These are phyloP conservation scores for Claviceps fusiformis DNA, from an alignment of 2,329 filamentous ascomycete species.

Conservation along the genomic window DNA sequence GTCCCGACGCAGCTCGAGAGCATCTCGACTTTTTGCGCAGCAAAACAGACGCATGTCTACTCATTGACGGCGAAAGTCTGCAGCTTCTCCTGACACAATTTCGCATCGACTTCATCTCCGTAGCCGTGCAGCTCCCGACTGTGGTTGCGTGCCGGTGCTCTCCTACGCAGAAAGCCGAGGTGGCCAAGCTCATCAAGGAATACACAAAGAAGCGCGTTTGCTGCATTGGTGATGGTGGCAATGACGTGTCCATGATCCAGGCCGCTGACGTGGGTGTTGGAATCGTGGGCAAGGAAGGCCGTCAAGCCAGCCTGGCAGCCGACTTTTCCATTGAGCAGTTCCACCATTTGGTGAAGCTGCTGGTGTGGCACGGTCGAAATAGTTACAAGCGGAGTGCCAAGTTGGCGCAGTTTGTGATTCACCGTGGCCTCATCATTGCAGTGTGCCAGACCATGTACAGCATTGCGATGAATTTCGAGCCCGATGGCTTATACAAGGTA, in stretches of 20 bases:
- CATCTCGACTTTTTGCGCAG: constrained; percentile 77
- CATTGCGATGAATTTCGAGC: constrained; percentile 83
- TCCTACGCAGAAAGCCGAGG: constrained; percentile 90
- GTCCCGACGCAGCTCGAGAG: constrained; percentile 74
- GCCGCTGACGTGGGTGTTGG: constrained; percentile 95
- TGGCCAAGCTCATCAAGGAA: constrained; percentile 78
- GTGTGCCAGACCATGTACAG: constrained; percentile 97
- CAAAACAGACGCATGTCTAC: constrained; percentile 74
- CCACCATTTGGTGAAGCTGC: constrained; percentile 81
- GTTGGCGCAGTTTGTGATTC: constrained; percentile 94
- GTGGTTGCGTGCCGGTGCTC: constrained; percentile 96
- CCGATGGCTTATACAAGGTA: constrained; percentile 78
- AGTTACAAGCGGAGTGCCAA: constrained; percentile 94
- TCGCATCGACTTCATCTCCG: constrained; percentile 70
- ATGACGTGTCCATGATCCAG: constrained; percentile 98
- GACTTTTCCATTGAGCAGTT: constrained; percentile 97
- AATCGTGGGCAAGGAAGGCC: constrained; percentile 94
- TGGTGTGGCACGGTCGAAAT: constrained; percentile 98
- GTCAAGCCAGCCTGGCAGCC: constrained; percentile 85
- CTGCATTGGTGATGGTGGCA: constrained; percentile 95
- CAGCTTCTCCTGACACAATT: constrained; percentile 73
- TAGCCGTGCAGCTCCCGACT: constrained; percentile 75
- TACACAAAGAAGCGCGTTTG: constrained; percentile 91
- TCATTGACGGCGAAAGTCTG: constrained; percentile 90
- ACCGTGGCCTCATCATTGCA: constrained; percentile 85